Percentiles rank a stretch among this genome's conserved stretches.
Conservation (phyloP, 2,329 filamentous ascomycete species). For the Helicocarpus griseus region DNA sequence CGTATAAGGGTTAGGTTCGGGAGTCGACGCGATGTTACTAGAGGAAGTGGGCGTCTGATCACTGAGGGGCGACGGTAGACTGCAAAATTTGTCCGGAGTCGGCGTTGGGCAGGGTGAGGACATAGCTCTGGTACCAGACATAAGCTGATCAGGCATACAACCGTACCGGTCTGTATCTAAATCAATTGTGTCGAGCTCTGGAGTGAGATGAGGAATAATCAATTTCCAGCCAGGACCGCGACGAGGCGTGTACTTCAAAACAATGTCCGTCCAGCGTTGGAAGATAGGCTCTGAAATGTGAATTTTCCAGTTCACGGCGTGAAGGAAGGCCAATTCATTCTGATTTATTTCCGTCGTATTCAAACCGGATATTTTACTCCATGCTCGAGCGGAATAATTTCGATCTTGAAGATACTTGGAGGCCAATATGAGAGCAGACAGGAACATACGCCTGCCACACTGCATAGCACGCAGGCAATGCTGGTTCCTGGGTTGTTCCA, state of each 20-base stretch:
- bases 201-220: slow-evolving; percentile 47
- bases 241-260: slow-evolving; percentile 71
- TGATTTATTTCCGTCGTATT: slow-evolving; percentile 90
- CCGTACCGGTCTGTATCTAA: slow-evolving; percentile 23
- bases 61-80: slow-evolving; percentile 4
- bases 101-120: slow-evolving; percentile 7
- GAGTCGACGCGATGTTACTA: slow-evolving; percentile 33
- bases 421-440: slow-evolving; percentile 85
- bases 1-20: slow-evolving; percentile 41
- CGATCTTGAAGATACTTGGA: slow-evolving; percentile 97
- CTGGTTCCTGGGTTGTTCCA: slow-evolving; percentile 68
- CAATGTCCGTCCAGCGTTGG: slow-evolving; percentile 87
- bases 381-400: slow-evolving; percentile 93
- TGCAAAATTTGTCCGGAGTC: background rate
- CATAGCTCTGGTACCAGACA: slow-evolving; percentile 11
- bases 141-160: slow-evolving; percentile 11
- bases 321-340: slow-evolving; percentile 86
- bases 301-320: slow-evolving; percentile 85
- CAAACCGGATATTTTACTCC: slow-evolving; percentile 98
- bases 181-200: slow-evolving; percentile 44
- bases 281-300: slow-evolving; percentile 86
- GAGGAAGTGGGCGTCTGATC: slow-evolving; percentile 24
- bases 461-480: slow-evolving; percentile 71
- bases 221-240: slow-evolving; percentile 36
- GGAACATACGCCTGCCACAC: slow-evolving; percentile 94